These are phyloP conservation scores for Alternaria postmessia DNA, from an alignment of 2,329 filamentous ascomycete species.

Conservation along the genomic window DNA sequence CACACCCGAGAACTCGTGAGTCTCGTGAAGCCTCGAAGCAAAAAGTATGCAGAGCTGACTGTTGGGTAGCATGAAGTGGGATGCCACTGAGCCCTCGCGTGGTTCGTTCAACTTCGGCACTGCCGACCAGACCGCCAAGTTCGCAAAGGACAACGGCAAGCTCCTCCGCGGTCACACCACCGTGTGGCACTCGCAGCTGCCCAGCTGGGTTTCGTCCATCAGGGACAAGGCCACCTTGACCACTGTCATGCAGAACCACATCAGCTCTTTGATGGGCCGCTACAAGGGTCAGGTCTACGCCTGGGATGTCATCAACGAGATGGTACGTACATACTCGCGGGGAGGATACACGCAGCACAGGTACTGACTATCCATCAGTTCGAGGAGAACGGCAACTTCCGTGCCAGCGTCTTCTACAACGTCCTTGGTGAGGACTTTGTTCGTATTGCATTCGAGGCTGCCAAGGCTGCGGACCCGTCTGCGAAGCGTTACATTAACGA, in stretches of 20 bases:
- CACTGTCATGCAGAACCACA: conserved; percentile 67
- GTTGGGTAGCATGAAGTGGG: conserved; percentile 71
- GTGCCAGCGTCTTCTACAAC: conserved; percentile 69
- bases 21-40: not conserved
- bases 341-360: not conserved
- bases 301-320: conserved; percentile 73
- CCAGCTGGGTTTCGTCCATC: conserved; percentile 66
- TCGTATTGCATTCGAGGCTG: conserved; percentile 74
- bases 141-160: conserved; percentile 65
- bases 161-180: conserved; percentile 71
- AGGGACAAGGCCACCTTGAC: conserved; percentile 63
- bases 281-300: conserved; percentile 71
- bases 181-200: conserved; percentile 66
- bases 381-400: conserved; percentile 67
- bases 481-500: conserved; percentile 82
- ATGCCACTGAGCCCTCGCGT: conserved; percentile 59
- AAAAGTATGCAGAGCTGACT: not conserved
- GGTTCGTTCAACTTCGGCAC: conserved; percentile 59
- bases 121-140: conserved; percentile 67
- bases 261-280: conserved; percentile 64
- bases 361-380: conserved; percentile 51
- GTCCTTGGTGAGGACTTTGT: conserved; percentile 77
- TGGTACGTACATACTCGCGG: conserved; percentile 36
- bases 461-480: conserved; percentile 70
- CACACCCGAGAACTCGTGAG: conserved; percentile 68